phyloP scores from a whole-genome alignment of 176 grass and related monocot genomes.

The Cymbopogon citratus region DNA sequence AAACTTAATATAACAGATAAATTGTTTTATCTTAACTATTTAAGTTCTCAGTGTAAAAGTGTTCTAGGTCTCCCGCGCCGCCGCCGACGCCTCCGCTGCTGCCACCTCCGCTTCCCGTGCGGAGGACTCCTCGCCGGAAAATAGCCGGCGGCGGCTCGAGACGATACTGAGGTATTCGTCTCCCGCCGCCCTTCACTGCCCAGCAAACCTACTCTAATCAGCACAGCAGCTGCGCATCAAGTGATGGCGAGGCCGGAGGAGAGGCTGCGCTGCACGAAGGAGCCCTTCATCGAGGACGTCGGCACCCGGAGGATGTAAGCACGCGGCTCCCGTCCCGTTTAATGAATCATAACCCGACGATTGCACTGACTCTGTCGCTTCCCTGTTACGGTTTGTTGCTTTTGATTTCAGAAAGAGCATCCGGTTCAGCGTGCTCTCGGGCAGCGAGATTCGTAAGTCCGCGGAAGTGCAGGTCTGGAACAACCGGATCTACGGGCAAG shows the following conservation, averaged over 20 bases:
- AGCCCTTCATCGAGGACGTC: slow-evolving; percentile 71
- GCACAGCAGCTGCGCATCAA: neutral
- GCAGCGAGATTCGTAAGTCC: slow-evolving; percentile 55
- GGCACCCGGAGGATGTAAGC: slow-evolving; percentile 61
- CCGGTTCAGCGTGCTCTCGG: slow-evolving; percentile 61
- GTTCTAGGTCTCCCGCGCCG: slow-evolving; percentile 6
- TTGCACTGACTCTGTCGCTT: neutral
- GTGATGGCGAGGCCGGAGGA: slow-evolving; percentile 44
- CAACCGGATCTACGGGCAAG: slow-evolving; percentile 45
- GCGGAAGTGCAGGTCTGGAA: slow-evolving; percentile 74
- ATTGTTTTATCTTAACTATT: neutral
- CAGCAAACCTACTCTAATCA: neutral
- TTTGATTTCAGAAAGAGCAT: slow-evolving; percentile 75
- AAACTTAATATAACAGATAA: neutral
- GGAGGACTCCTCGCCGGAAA: neutral
- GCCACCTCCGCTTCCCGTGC: neutral
- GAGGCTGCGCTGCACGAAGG: slow-evolving; percentile 92
- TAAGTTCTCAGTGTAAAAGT: neutral
- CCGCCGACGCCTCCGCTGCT: neutral
- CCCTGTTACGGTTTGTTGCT: neutral
- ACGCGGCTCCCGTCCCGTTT: neutral
- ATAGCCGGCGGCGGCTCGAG: neutral
- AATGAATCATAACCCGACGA: neutral
- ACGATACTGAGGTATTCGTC: neutral
- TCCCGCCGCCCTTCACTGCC: neutral